Base-by-base conservation (phyloP, 1,284 basidiomycete genomes). In the Puccinia horiana region DNA sequence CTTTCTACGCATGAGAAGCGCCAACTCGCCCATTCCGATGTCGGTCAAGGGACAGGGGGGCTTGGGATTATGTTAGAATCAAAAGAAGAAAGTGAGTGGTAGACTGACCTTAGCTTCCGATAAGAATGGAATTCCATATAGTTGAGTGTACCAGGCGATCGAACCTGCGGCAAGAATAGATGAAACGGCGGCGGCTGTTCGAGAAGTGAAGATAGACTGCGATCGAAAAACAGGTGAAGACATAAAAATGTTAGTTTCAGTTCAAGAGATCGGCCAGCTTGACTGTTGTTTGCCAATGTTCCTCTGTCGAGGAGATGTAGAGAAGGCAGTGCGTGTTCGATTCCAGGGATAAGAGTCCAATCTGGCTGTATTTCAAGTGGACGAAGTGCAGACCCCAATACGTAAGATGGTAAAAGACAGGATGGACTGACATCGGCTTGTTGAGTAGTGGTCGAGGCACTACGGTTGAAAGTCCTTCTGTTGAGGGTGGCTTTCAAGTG, bases 101-200 rank as follows among this genome's bases (percentile, higher is more conserved):
- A 5, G 35, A 42, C 67, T 61, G 18, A 81, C 79, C 70, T 81
- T 56, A 14, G 79, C 79, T 63, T 81, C 79, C 14, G 72, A 75
- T 29, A 81, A n/a, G 32, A 75, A 81, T 16, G 79, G 79, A 40
- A 81, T 18, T 35, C 79, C 79, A 72, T 81, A 75, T 49, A 81
- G 42, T 72, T 81, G 79, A 75, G 69, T 75, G 56, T 81, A 81
- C 69, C 69, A 81, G 26, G 72, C 54, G n/a, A 81, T 37, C 11
- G 79, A 81, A 14, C 79, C 79, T 52, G 61, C 79, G 42, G 79
- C 79, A 35, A 81, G 70, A 37, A 67, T 63, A n/a, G 79, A 81
- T 47, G 79, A 81, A 47, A 67, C 79, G 11, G 29, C 37, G 14
- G 79, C 79, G 40, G 79, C 79, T 65, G 69, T 65, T 52, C 79